Percentiles rank a stretch among this genome's conserved stretches.
Conservation (phyloP, 495 filamentous ascomycete species). For the Cryomyces antarcticus region DNA sequence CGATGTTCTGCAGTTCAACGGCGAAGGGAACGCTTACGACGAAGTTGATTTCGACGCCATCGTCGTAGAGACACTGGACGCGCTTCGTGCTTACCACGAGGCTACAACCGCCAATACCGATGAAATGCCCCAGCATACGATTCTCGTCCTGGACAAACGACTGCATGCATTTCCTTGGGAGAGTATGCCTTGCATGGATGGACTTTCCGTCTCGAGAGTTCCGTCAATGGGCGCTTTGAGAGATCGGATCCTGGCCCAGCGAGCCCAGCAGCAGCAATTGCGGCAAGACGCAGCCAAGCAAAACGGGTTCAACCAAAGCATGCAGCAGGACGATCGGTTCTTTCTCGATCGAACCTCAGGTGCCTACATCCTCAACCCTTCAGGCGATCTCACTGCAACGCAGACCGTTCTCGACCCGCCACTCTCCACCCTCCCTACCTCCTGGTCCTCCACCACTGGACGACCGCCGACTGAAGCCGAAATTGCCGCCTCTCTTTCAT, state of each 20-base stretch:
- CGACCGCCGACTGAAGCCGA: conserved; percentile 57
- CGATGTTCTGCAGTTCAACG: conserved; percentile 90
- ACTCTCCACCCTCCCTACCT: conserved; percentile 26
- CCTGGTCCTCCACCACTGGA: conserved; percentile 45
- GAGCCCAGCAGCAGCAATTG: conserved; percentile 18
- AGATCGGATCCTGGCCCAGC: conserved; percentile 32
- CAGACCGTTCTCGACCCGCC: conserved; percentile 47
- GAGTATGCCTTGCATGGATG: conserved; percentile 66
- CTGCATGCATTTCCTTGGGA: conserved; percentile 91
- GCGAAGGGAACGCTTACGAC: conserved; percentile 90
- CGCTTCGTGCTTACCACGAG: conserved; percentile 57
- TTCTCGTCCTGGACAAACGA: conserved; percentile 81
- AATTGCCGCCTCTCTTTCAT: conserved; percentile 39
- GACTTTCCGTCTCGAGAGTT: conserved; percentile 62
- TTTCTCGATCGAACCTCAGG: conserved; percentile 26
- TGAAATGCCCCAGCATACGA: conserved; percentile 40
- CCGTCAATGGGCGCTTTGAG: conserved; percentile 67
- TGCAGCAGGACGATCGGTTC: conserved; percentile 34
- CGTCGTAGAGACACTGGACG: conserved; percentile 64
- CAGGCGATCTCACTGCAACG: conserved; percentile 60
- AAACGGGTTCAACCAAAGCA: background rate
- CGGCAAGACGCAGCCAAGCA: conserved; percentile 2
- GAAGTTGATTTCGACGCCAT: conserved; percentile 83
- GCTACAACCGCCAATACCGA: conserved; percentile 18
- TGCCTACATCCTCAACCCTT: conserved; percentile 74